These are phyloP conservation scores for Chlorociboria aeruginascens DNA, from an alignment of 495 filamentous ascomycete species.

Conservation along the genomic window DNA sequence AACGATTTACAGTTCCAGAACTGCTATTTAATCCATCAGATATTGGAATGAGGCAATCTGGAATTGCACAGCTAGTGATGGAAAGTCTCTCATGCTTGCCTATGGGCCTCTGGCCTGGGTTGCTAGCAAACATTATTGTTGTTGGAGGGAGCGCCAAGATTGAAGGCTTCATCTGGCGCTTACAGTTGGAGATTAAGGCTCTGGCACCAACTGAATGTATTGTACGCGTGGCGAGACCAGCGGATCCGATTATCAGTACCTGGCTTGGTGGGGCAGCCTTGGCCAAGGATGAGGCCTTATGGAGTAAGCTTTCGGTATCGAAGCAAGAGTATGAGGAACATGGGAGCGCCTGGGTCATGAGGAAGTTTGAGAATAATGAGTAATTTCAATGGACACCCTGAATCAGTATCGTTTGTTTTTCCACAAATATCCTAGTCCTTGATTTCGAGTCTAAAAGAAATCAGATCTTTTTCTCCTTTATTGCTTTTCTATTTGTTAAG, in stretches of 20 bases:
- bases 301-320: conserved; percentile 57
- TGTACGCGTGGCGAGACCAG: conserved; percentile 57
- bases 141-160: conserved; percentile 79
- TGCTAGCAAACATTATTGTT: conserved; percentile 78
- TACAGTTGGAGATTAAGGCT: conserved; percentile 67
- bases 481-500: too few relatives aligned
- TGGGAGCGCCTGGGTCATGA: conserved; percentile 65
- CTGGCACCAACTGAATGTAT: conserved; percentile 66
- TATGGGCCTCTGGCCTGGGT: conserved; percentile 58
- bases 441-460: too few relatives aligned
- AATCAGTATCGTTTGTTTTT: neutral
- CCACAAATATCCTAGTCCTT: too few relatives aligned
- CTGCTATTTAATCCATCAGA: conserved; percentile 77
- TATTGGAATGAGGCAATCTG: conserved; percentile 77
- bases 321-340: conserved; percentile 84
- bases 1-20: conserved; percentile 86
- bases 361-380: conserved; percentile 41
- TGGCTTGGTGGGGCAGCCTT: conserved; percentile 77
- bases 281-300: conserved; percentile 49
- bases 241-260: conserved; percentile 66
- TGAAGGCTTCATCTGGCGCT: conserved; percentile 67
- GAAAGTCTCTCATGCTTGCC: conserved; percentile 71
- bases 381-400: neutral
- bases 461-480: too few relatives aligned
- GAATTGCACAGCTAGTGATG: conserved; percentile 67